Base-by-base conservation (phyloP, 345 rosid species). In the Anacardium occidentale region DNA sequence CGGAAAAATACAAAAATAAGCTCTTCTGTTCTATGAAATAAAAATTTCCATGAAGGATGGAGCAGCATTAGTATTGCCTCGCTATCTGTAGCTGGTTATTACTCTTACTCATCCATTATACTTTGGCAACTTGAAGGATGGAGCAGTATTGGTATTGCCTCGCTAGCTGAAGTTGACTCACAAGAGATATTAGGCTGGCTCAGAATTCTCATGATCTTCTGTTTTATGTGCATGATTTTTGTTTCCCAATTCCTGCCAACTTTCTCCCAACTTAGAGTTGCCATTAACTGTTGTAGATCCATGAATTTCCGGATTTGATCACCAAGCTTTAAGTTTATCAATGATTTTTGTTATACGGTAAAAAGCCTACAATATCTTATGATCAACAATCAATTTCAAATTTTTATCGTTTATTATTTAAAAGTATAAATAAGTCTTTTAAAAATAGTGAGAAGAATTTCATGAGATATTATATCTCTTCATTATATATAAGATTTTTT, bases 81-180 rank as follows among this genome's bases (percentile, higher is more conserved):
- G 48, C 70, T 62, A 24, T 60, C 48, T 68, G 22, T 47, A 59
- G 78, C 62, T 7, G 65, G 34, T 64, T 0, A 10, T 42, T n/a
- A 37, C 42, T 72, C 37, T 80, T 81, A 82, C 66, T 78, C 76
- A 66, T 82, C 74, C 7, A 56, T 5, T 37, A 37, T 78, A 88
- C 88, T 86, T 50, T 74, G 78, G 59, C 90, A 91, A 82, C 91
- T 89, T 60, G 88, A 47, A 56, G 76, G 69, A 45, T n/a, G n/a
- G n/a, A n/a, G n/a, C n/a, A n/a, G n/a, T n/a, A n/a, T n/a, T n/a
- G n/a, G n/a, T n/a, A n/a, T n/a, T n/a, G n/a, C n/a, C n/a, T n/a
- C n/a, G n/a, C n/a, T n/a, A n/a, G n/a, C n/a, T 72, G 88, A 9
- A 70, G 70, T 78, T 66, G 81, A 71, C 65, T 77, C 78, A 0